Evolutionary conservation across 495 filamentous ascomycete genomes (phyloP), one percentile per base, ranked within the genome.

Genomic region (Aspergillus hancockii): DNA sequence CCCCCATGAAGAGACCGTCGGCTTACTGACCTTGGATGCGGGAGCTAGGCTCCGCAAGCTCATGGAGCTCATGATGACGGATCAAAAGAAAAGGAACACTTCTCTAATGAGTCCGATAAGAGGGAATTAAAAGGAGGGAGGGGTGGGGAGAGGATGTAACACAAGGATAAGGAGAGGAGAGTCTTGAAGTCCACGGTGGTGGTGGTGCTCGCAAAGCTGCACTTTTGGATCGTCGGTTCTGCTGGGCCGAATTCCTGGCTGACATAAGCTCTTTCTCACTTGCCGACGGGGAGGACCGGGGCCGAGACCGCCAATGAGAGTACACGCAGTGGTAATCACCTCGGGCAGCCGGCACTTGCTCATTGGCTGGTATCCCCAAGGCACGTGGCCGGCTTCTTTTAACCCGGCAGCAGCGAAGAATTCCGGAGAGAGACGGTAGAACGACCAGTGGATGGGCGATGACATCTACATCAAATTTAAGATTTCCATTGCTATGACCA

Each of bases 21-120:
- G 62, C 53, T 32, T 57, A 71, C 69, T 56, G 59, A 86, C 84
- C 75, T 83, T 84, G 58, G 80, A 78, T 54, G 77, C 73, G 67
- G 82, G 78, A 75, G 79, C 76, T 59, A 86, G 68, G 73, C 81
- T 87, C 80, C 83, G 82, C 70, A 85, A 71, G 69, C 79, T 76
- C 61, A 82, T 63, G 55, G 81, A 83, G 74, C 79, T 82, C 85
- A 86, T 86, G 59, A 69, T 78, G 74, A 60, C 68, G 68, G 67
- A 69, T 74, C 60, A 69, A 60, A 67, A 69, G 63, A 68, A 59
- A 65, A 57, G 55, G 62, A 58, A 58, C 56, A 52, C 59, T 61
- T 68, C 63, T 52, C 71, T 66, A 72, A 62, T 63, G 61, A 71
- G 58, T 65, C 71, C 54, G 58, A 63, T 65, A 49, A 52, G 49